Evolutionary conservation across 768 basidiomycete genomes (phyloP).

Genomic region (Filobasidium wieringae): DNA sequence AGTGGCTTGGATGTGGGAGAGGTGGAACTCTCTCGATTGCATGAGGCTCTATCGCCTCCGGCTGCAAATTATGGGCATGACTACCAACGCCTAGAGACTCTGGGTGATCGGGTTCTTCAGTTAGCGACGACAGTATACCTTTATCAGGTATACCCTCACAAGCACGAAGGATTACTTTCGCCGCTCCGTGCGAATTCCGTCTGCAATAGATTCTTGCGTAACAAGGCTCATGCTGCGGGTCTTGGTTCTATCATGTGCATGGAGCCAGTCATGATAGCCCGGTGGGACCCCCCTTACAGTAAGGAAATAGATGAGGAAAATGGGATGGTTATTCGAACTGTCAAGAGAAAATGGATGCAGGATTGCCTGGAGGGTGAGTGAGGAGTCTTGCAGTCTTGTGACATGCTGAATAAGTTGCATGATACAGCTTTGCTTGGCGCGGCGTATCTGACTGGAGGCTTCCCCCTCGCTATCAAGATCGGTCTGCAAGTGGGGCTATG

Average conservation of each 20-base stretch:
- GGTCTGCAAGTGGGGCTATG: constrained; percentile 58
- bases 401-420: not conserved
- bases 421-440: constrained; percentile 57
- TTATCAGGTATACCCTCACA: constrained; percentile 60
- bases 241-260: constrained; percentile 7
- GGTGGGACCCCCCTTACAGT: constrained; percentile 7
- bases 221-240: constrained; percentile 3
- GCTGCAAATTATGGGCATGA: constrained; percentile 52
- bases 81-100: constrained; percentile 75
- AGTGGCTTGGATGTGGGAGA: too few species aligned
- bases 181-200: constrained; percentile 54
- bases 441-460: constrained; percentile 59
- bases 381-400: not conserved
- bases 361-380: constrained; percentile 12
- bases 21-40: constrained; percentile 49
- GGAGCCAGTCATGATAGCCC: constrained; percentile 1
- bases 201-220: constrained; percentile 55
- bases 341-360: constrained; percentile 16
- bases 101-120: constrained; percentile 74
- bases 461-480: constrained; percentile 53
- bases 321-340: not conserved
- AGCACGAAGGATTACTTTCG: constrained; percentile 74
- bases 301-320: not conserved
- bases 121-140: constrained; percentile 63
- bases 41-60: constrained; percentile 68